These are phyloP conservation scores for Mayamaea pseudoterrestris DNA, from an alignment of 108 stramenopile species.

Conservation along the genomic window DNA sequence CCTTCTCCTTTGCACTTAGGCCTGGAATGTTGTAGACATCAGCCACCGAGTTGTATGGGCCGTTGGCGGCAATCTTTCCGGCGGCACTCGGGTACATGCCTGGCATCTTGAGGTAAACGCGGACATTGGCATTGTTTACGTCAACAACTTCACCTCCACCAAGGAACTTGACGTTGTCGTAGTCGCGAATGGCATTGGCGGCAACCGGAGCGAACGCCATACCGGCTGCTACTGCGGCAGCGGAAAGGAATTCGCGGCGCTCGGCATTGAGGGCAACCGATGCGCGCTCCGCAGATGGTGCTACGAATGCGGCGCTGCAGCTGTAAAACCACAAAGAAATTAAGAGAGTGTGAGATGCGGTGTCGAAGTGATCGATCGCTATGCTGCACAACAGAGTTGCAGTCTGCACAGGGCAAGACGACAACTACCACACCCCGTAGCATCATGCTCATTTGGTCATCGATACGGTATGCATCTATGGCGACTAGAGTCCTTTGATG, in stretches of 20 bases:
- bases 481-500: background rate
- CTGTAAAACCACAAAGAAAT: conserved; percentile 21
- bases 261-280: conserved; percentile 60
- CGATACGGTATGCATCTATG: background rate
- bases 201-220: conserved; percentile 46
- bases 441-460: background rate
- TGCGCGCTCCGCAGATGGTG: conserved; percentile 33
- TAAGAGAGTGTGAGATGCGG: conserved; percentile 1
- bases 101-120: conserved; percentile 90
- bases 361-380: background rate
- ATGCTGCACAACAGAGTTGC: background rate
- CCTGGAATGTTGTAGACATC: conserved; percentile 93
- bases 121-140: conserved; percentile 97
- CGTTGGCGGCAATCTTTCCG: conserved; percentile 92
- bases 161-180: conserved; percentile 65
- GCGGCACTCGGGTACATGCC: conserved; percentile 95
- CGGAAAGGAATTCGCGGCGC: conserved; percentile 71
- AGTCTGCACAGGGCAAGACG: background rate
- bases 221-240: conserved; percentile 55
- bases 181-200: conserved; percentile 75
- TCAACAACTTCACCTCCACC: conserved; percentile 77
- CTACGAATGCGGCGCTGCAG: conserved; percentile 65
- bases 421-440: background rate
- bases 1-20: conserved; percentile 81
- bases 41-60: conserved; percentile 87